Evolutionary conservation across 1,284 basidiomycete species (phyloP), one percentile per base, ranked within the genome.

Genomic region (Wallemia hederae): DNA sequence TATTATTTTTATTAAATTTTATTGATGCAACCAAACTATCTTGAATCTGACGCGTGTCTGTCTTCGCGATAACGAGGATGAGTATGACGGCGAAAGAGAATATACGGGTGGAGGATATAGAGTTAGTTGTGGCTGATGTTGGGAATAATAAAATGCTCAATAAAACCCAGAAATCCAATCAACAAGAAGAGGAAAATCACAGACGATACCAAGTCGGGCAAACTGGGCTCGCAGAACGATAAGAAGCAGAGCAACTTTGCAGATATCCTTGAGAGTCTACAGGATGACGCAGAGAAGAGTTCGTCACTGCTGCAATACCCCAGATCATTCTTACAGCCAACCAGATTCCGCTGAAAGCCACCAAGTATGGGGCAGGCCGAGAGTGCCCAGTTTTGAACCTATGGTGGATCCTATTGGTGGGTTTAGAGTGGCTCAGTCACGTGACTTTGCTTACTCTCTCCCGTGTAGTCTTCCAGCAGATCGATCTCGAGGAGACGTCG

Each of bases 401-500:
- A 49, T 49, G 39, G 39, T 49, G 11, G 39, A 49, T 14, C 5
- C 9, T 17, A n/a, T 49, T 17, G 22, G 39, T 49, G 39, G 14
- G 39, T 49, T 7, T 17, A 31, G 7, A 17, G 7, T 7, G 7
- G 7, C 29, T 7, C 29, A 31, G 7, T 17, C 29, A 31, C 29
- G 29, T 17, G 29, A 7, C 29, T 31, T 31, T 31, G 7, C 29
- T 31, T 17, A 31, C 29, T 17, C 29, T 7, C 29, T 7, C 39
- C 14, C 19, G 60, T 56, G 27, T 63, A 66, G 65, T 83, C 19
- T 94, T 96, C 66, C 90, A 96, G 69, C 91, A 96, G 69, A 90
- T 90, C 62, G 91, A 96, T 64, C 76, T 96, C 11, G 85, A 91
- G 64, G 81, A 85, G 62, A 74, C 80, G 1, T 75, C 75, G 1